Base-by-base conservation (phyloP, 805 yeast species). In the Limtongozyma cylindracea region DNA sequence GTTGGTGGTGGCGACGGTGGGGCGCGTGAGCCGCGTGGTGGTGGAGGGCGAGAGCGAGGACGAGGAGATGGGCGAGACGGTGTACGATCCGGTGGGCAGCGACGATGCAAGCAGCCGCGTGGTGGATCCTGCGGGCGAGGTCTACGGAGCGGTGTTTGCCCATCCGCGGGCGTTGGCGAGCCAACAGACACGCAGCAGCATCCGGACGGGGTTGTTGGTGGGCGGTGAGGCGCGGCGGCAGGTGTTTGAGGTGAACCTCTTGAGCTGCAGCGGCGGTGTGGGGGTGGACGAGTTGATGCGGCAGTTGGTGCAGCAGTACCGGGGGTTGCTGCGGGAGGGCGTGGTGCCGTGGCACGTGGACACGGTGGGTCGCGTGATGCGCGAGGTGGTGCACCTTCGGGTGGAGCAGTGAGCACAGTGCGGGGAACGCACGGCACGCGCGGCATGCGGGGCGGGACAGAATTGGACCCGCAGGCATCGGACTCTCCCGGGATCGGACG, bases 181-280 rank as follows among this genome's bases (percentile, higher is more conserved):
- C 18, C 70, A 67, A 31, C 68, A 76, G 11, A 72, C 74, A 6
- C 48, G 82, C 22, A 48, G 69, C 23, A 72, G 82, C 3, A 58
- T 71, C 33, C 62, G 64, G 28, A 63, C 76, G 2, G 88, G 88
- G 1, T 72, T 65, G 27, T 39, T 74, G 24, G 33, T 69, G 6
- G 65, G 58, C 26, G 51, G 51, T 16, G 23, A 38, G 8, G 11
- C 5, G 37, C 25, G 24, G 12, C 13, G 12, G 18, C 6, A 13
- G 15, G 49, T 58, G 4, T 56, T 65, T 28, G 88, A 73, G 32
- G 60, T 70, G 5, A 70, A 65, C 29, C 44, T 74, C 16, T 41
- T 74, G 30, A 72, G 80, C 35, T 73, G 84, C 33, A 77, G 80
- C 10, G 61, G 64, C 18, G 63, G 64, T 19, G 61, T 73, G 41